Percentiles rank a stretch among this genome's conserved stretches.
Conservation (phyloP, 768 basidiomycete species). For the Agaricus sinodeliciosus region DNA sequence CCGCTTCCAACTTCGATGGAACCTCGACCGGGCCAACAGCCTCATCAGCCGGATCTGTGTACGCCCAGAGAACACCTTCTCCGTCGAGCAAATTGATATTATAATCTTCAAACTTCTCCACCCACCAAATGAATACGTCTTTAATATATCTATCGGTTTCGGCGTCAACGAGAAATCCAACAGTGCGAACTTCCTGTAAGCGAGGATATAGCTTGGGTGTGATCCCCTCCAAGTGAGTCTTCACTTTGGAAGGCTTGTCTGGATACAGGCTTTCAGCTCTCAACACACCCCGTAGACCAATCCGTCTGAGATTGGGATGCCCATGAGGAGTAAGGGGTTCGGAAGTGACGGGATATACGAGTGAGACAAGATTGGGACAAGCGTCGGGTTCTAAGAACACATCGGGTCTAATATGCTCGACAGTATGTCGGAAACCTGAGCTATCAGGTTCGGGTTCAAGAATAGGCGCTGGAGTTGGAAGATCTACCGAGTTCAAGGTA, state of each 20-base stretch:
- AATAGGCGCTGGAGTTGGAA: slow-evolving; percentile 29
- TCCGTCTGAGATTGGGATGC: slow-evolving; percentile 35
- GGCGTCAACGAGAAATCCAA: slow-evolving; percentile 41
- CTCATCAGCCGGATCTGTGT: slow-evolving; percentile 22
- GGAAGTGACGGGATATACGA: slow-evolving; percentile 35
- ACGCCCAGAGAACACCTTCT: slow-evolving; percentile 47
- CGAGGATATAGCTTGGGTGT: slow-evolving; percentile 35
- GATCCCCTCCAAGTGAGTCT: slow-evolving; percentile 36
- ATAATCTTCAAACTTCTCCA: slow-evolving; percentile 40
- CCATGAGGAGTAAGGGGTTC: slow-evolving; percentile 21
- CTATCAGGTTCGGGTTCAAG: slow-evolving; percentile 27
- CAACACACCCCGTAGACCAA: slow-evolving; percentile 36
- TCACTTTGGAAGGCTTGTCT: slow-evolving; percentile 28
- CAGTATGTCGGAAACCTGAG: slow-evolving; percentile 17
- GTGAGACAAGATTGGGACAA: slow-evolving; percentile 39
- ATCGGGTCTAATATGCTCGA: slow-evolving; percentile 30
- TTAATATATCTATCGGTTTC: slow-evolving; percentile 34
- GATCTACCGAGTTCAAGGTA: slow-evolving; percentile 32
- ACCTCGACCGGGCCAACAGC: not conserved
- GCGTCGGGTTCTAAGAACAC: slow-evolving; percentile 33
- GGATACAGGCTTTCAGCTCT: slow-evolving; percentile 37
- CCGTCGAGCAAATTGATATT: slow-evolving; percentile 49
- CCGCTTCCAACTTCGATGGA: not conserved
- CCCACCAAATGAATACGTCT: slow-evolving; percentile 51
- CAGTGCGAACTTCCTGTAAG: slow-evolving; percentile 39